Conservation (phyloP, 257 asterid genomes). For the Petunia axillaris region DNA sequence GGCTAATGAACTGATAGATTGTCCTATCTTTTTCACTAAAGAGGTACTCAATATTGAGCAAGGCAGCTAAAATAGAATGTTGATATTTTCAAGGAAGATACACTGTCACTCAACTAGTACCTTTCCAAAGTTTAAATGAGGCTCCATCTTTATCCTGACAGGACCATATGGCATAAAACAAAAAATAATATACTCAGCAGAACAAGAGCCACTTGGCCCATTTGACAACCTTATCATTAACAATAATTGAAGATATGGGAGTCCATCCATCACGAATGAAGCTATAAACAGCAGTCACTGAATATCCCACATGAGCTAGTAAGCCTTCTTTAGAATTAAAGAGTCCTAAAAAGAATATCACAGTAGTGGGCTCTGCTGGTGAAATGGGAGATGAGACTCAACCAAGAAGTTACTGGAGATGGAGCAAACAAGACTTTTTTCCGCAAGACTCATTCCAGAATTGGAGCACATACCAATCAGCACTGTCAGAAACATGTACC, state of each 20-base stretch:
- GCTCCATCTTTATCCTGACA: neutral
- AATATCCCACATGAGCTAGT: neutral
- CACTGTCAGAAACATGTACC: conserved; percentile 46
- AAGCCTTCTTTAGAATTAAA: neutral
- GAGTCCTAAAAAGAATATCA: neutral
- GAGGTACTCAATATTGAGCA: neutral
- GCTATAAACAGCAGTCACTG: neutral
- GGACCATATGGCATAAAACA: neutral
- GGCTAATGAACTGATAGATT: neutral
- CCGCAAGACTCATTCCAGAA: conserved; percentile 54
- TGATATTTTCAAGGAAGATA: neutral
- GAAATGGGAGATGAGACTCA: conserved; percentile 35
- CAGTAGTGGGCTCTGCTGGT: conserved; percentile 28
- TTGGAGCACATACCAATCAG: conserved; percentile 48
- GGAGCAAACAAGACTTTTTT: conserved; percentile 64
- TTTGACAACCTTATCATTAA: conserved; percentile 5
- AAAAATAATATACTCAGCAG: neutral
- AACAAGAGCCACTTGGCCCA: neutral
- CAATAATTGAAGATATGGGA: conserved; percentile 22
- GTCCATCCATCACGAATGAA: neutral
- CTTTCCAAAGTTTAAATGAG: neutral
- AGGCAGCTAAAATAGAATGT: neutral
- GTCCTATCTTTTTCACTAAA: neutral
- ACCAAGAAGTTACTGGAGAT: conserved; percentile 65
- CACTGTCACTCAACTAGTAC: conserved; percentile 13